Evolutionary conservation across 805 yeast genomes (phyloP).

Genomic region (Yarrowia sp.): DNA sequence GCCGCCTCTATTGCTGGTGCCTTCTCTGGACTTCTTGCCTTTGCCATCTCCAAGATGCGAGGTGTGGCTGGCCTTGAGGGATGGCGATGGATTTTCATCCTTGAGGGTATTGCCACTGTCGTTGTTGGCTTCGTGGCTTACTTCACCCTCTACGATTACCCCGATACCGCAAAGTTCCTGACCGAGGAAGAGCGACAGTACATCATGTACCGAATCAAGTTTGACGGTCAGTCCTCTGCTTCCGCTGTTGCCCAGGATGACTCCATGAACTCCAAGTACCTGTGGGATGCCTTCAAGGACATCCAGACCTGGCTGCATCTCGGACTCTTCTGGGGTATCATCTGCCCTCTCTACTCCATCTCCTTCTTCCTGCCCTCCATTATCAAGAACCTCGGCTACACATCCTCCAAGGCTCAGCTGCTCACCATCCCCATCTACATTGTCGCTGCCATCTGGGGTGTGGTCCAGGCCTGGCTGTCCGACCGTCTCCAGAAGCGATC

Average conservation of each 20-base stretch:
- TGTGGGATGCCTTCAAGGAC: conserved; percentile 58
- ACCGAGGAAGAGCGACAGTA: conserved; percentile 55
- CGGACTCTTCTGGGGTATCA: conserved; percentile 59
- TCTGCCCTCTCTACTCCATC: conserved; percentile 65
- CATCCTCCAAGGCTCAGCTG: conserved; percentile 63
- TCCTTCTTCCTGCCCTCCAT: conserved; percentile 67
- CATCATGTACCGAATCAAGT: conserved; percentile 56
- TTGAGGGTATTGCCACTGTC: conserved; percentile 57
- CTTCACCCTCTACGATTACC: conserved; percentile 55
- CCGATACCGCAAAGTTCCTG: conserved; percentile 62
- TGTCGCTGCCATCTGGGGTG: conserved; percentile 49
- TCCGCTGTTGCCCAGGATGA: conserved; percentile 54
- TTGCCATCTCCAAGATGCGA: conserved; percentile 55
- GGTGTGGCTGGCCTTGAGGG: conserved; percentile 54
- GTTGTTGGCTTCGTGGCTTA: conserved; percentile 48
- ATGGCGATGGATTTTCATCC: conserved; percentile 60
- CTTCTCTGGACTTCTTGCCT: conserved; percentile 57
- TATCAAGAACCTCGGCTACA: conserved; percentile 61
- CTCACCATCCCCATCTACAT: conserved; percentile 56
- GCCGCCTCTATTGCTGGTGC: conserved; percentile 54
- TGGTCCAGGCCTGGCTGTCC: conserved; percentile 43
- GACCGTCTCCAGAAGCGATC: conserved; percentile 50
- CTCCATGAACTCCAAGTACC: conserved; percentile 52
- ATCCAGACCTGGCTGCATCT: conserved; percentile 59
- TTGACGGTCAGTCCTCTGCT: conserved; percentile 59